Evolutionary conservation across 805 yeast species (phyloP).

Genomic region (Candida maltosa): DNA sequence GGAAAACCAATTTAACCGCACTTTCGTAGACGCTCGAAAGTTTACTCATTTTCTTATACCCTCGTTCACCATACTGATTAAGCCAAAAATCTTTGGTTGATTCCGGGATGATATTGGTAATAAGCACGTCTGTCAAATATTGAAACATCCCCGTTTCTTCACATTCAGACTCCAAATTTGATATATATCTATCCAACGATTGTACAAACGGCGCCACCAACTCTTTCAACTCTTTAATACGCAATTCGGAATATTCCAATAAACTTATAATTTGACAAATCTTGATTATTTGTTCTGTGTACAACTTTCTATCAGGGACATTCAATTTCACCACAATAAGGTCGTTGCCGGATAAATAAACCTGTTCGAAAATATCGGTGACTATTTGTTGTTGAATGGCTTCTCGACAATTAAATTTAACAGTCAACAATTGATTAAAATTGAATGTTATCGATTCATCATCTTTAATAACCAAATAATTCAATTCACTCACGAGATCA

Average conservation of each 20-base stretch:
- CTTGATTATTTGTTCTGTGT: slow-evolving; percentile 20
- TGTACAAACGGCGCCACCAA: slow-evolving; percentile 23
- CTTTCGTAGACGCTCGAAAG: slow-evolving; percentile 51
- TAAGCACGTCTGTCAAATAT: slow-evolving; percentile 7
- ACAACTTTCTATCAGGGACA: slow-evolving; percentile 11
- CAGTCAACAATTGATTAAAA: slow-evolving; percentile 28
- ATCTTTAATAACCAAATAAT: slow-evolving; percentile 25
- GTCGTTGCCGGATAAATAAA: slow-evolving; percentile 15
- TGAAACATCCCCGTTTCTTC: slow-evolving; percentile 1
- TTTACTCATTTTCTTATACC: slow-evolving; percentile 52
- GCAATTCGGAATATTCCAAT: slow-evolving; percentile 19
- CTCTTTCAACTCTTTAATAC: slow-evolving; percentile 13
- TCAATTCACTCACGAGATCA: slow-evolving; percentile 10
- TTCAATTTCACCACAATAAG: slow-evolving; percentile 14
- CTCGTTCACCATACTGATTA: slow-evolving; percentile 66
- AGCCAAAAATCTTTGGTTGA: slow-evolving; percentile 56
- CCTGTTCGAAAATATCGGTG: slow-evolving; percentile 23
- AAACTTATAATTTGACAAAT: slow-evolving; percentile 25
- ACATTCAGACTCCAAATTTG: slow-evolving; percentile 28
- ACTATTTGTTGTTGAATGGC: slow-evolving; percentile 14
- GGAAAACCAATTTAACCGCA: slow-evolving; percentile 44
- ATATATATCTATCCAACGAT: slow-evolving; percentile 28
- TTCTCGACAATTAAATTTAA: slow-evolving; percentile 14
- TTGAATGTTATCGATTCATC: slow-evolving; percentile 21
- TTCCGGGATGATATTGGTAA: slow-evolving; percentile 53